These are phyloP conservation scores for Barnettozyma sucrosica DNA, from an alignment of 805 yeast genomes.

Conservation along the genomic window DNA sequence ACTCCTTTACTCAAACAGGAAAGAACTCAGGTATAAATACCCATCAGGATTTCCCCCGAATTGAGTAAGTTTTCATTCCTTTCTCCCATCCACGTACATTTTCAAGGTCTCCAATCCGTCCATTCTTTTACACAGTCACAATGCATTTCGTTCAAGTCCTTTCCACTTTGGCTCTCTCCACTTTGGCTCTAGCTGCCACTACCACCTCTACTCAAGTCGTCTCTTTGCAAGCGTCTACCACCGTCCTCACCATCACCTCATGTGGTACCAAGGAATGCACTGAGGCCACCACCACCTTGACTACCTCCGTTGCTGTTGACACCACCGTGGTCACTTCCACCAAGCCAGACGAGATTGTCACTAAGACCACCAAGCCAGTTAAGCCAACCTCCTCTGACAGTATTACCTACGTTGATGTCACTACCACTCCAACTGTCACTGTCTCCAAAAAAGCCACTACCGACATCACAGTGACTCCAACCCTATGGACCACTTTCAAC, in stretches of 20 bases:
- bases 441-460: conserved; percentile 41
- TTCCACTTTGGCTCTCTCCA: conserved; percentile 21
- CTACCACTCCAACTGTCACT: conserved; percentile 33
- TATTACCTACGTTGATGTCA: conserved; percentile 33
- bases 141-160: conserved; percentile 24
- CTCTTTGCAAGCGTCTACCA: conserved; percentile 15
- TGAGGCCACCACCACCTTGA: conserved; percentile 6
- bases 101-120: conserved; percentile 14
- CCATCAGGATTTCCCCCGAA: neutral
- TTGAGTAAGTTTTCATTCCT: too few species aligned
- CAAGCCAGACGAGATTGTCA: conserved; percentile 17
- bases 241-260: conserved; percentile 25
- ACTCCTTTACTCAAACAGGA: neutral
- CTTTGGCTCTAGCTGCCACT: conserved; percentile 20
- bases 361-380: conserved; percentile 17
- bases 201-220: conserved; percentile 19
- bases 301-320: conserved; percentile 13
- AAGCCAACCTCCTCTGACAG: conserved; percentile 34
- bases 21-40: neutral
- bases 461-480: conserved; percentile 31
- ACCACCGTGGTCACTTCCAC: conserved; percentile 21
- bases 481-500: conserved; percentile 31
- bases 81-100: neutral
- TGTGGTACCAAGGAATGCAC: conserved; percentile 21
- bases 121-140: conserved; percentile 19